Conservation (phyloP, 164 flowering plant genomes). For the Kingdonia uniflora region DNA sequence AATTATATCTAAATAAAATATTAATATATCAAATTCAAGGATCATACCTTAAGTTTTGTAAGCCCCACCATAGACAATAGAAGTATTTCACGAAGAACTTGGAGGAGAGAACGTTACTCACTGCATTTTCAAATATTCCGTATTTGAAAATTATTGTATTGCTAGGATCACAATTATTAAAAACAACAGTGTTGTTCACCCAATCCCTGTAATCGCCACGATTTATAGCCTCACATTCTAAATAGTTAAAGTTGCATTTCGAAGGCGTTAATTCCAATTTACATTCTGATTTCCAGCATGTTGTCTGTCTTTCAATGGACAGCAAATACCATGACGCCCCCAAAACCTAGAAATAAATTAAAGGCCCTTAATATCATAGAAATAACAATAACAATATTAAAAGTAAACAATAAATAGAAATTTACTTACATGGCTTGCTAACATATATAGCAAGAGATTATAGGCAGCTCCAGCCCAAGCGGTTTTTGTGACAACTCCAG, state of each 20-base stretch:
- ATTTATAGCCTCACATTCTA: constrained; percentile 38
- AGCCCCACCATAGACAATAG: constrained; percentile 97
- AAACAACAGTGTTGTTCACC: constrained; percentile 47
- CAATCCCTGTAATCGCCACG: constrained; percentile 25
- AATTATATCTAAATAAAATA: neutral
- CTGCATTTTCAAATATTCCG: constrained; percentile 69
- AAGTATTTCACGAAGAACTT: constrained; percentile 59
- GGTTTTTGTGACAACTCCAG: constrained; percentile 86
- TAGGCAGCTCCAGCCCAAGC: constrained; percentile 99
- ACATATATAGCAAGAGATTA: constrained; percentile 80
- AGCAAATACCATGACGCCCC: constrained; percentile 92
- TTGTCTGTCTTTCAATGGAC: constrained; percentile 61
- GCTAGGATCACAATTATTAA: constrained; percentile 49
- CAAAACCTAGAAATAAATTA: constrained; percentile 38
- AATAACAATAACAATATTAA: neutral
- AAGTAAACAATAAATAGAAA: neutral
- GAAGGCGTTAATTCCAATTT: constrained; percentile 25
- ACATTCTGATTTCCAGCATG: constrained; percentile 79
- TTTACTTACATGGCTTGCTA: constrained; percentile 90
- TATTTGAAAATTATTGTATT: constrained; percentile 32
- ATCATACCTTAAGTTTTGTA: constrained; percentile 74
- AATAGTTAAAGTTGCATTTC: constrained; percentile 34
- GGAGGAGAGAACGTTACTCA: constrained; percentile 52
- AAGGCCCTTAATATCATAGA: neutral
- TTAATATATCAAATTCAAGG: neutral